A percentile compares a stretch with the other conserved stretches of the same genome.
Conservation (phyloP, 1,284 basidiomycete genomes). For the Ganoderma meredithae region DNA sequence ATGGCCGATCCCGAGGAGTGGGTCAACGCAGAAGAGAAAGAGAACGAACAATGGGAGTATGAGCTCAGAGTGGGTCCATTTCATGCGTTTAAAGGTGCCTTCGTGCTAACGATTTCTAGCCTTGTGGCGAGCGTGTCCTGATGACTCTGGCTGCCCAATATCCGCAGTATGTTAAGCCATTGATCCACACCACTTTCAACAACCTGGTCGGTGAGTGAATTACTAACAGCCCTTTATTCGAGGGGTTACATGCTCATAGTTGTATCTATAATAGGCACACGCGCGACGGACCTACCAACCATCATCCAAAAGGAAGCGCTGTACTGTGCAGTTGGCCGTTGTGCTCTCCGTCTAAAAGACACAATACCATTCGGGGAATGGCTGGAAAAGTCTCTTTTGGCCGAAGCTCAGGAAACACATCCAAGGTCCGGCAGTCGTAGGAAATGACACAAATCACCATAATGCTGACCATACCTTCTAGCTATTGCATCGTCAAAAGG, state of each 20-base stretch:
- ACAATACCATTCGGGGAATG: conserved; percentile 73
- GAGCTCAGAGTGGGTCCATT: conserved; percentile 71
- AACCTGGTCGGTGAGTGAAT: conserved; percentile 57
- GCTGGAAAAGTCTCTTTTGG: conserved; percentile 63
- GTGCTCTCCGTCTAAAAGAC: conserved; percentile 71
- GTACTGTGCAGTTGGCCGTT: conserved; percentile 89
- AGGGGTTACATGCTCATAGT: conserved; percentile 6
- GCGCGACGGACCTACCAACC: conserved; percentile 62
- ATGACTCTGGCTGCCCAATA: conserved; percentile 83
- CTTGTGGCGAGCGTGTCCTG: conserved; percentile 88
- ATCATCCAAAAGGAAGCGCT: conserved; percentile 87
- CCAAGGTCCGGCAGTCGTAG: conserved; percentile 53
- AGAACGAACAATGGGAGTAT: conserved; percentile 89
- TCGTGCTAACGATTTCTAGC: conserved; percentile 51
- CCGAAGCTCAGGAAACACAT: conserved; percentile 64
- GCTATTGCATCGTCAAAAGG: conserved; percentile 88
- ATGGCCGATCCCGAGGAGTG: conserved; percentile 90
- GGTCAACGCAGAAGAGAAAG: conserved; percentile 85
- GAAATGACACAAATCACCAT: background rate
- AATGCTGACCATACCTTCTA: conserved; percentile 39
- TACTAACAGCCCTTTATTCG: background rate
- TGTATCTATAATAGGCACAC: conserved; percentile 55
- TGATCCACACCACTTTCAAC: conserved; percentile 67
- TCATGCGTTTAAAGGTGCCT: conserved; percentile 4
- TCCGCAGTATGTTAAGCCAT: conserved; percentile 73